Percentiles rank a stretch among this genome's conserved stretches.
phyloP scores from a whole-genome alignment of 2,329 filamentous ascomycete genomes.

The Trichophyton equinum region DNA sequence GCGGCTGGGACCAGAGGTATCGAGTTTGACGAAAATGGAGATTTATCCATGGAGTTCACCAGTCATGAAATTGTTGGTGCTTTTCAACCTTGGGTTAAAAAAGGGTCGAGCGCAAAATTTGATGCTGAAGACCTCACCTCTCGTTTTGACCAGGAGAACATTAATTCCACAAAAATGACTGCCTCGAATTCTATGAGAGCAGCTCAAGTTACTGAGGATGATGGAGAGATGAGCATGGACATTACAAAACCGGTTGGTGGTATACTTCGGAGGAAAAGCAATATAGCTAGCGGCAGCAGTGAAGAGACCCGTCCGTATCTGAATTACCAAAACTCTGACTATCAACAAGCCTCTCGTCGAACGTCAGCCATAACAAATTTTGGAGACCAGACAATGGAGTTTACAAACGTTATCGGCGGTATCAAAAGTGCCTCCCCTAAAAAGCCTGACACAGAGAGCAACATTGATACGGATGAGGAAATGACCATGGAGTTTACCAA shows the following conservation, averaged over 20 bases:
- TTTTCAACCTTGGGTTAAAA: constrained; percentile 38
- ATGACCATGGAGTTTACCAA: constrained; percentile 39
- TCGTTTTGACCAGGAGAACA: constrained; percentile 35
- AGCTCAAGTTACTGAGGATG: constrained; percentile 29
- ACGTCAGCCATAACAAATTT: constrained; percentile 32
- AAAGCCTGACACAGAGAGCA: constrained; percentile 20
- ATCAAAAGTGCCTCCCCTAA: constrained; percentile 20
- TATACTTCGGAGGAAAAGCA: constrained; percentile 48
- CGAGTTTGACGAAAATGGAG: constrained; percentile 43
- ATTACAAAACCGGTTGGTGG: constrained; percentile 72
- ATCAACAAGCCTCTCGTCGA: constrained; percentile 32
- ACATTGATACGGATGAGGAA: constrained; percentile 30
- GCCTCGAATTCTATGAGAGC: background rate
- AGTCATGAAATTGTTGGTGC: constrained; percentile 44
- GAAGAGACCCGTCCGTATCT: constrained; percentile 21
- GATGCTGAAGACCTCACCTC: constrained; percentile 33
- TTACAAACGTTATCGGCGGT: constrained; percentile 34
- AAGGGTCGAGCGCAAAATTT: constrained; percentile 28
- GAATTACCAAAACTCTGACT: constrained; percentile 18
- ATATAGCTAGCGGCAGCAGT: constrained; percentile 12
- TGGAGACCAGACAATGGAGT: constrained; percentile 37
- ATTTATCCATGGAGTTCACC: constrained; percentile 70
- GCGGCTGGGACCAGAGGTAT: constrained; percentile 62
- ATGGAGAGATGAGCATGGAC: constrained; percentile 81
- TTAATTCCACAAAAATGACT: constrained; percentile 17